A percentile compares a stretch with the other conserved stretches of the same genome.
phyloP scores from a whole-genome alignment of 1,139 yeast species.

The Candida tropicalis region DNA sequence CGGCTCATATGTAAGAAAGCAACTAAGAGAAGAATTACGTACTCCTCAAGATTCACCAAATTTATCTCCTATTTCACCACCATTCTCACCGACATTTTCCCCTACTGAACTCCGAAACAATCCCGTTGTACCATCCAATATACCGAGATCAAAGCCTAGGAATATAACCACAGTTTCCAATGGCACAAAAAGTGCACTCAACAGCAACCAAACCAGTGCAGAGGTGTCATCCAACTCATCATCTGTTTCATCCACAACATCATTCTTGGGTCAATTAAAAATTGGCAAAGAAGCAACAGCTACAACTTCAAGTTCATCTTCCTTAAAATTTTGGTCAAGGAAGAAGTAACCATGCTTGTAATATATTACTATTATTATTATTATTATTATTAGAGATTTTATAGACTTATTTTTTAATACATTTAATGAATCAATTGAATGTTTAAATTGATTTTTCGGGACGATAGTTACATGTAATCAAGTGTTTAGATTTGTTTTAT shows the following conservation, averaged over 20 bases:
- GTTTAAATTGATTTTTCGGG: too few relatives aligned
- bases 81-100: slow-evolving; percentile 10
- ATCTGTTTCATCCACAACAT: slow-evolving; percentile 22
- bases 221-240: slow-evolving; percentile 10
- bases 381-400: neutral
- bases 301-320: slow-evolving; percentile 13
- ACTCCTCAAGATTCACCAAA: neutral
- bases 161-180: slow-evolving; percentile 4
- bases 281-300: slow-evolving; percentile 6
- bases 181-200: neutral
- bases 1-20: neutral
- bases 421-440: too few relatives aligned
- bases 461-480: too few relatives aligned
- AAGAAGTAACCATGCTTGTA: slow-evolving; percentile 10
- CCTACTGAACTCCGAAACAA: slow-evolving; percentile 13
- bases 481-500: too few relatives aligned
- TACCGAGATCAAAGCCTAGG: slow-evolving; percentile 2
- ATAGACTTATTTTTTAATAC: neutral
- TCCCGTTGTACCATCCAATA: slow-evolving; percentile 1
- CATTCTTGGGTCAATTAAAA: slow-evolving; percentile 34
- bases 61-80: slow-evolving; percentile 5
- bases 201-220: slow-evolving; percentile 5
- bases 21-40: neutral
- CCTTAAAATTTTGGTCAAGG: slow-evolving; percentile 18
- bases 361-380: too few relatives aligned